These are phyloP conservation scores for Zelonia costaricensis DNA, from an alignment of 208 protist species.

Conservation along the genomic window DNA sequence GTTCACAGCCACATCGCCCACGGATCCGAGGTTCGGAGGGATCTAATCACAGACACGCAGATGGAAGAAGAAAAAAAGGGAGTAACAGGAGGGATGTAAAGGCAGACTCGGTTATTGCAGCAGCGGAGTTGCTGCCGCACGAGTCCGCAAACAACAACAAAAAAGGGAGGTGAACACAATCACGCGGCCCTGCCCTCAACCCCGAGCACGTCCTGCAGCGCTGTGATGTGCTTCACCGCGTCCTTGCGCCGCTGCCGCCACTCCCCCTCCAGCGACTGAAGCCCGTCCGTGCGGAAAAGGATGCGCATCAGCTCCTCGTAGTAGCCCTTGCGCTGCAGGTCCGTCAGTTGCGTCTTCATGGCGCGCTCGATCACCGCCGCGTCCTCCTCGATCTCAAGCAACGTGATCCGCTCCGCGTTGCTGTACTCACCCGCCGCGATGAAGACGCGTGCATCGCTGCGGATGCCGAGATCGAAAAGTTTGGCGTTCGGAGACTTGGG, in stretches of 20 bases:
- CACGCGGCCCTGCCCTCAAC: slow-evolving; percentile 15
- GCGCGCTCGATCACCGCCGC: slow-evolving; percentile 35
- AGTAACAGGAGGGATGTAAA: too few relatives aligned
- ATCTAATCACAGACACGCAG: too few relatives aligned
- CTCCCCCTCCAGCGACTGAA: slow-evolving; percentile 66
- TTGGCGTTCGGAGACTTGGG: slow-evolving; percentile 28
- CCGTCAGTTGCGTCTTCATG: slow-evolving; percentile 22
- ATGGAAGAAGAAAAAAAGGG: too few relatives aligned
- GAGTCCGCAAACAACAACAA: not conserved
- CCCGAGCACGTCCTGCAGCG: slow-evolving; percentile 65
- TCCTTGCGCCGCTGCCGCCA: slow-evolving; percentile 62
- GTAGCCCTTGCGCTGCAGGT: slow-evolving; percentile 58
- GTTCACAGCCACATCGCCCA: too few relatives aligned
- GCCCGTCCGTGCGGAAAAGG: slow-evolving; percentile 69
- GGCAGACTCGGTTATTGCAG: too few relatives aligned
- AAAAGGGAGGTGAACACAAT: not conserved
- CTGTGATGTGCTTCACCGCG: slow-evolving; percentile 51
- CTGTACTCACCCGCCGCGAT: slow-evolving; percentile 51
- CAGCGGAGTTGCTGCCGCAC: too few relatives aligned
- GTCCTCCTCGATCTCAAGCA: slow-evolving; percentile 70
- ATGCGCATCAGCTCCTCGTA: slow-evolving; percentile 89
- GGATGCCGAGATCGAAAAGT: slow-evolving; percentile 62
- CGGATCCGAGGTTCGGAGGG: too few relatives aligned
- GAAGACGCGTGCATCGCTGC: slow-evolving; percentile 45
- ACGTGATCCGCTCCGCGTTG: slow-evolving; percentile 54